These are phyloP conservation scores for Penicillium nordicum DNA, from an alignment of 2,329 filamentous ascomycete species.

Conservation along the genomic window DNA sequence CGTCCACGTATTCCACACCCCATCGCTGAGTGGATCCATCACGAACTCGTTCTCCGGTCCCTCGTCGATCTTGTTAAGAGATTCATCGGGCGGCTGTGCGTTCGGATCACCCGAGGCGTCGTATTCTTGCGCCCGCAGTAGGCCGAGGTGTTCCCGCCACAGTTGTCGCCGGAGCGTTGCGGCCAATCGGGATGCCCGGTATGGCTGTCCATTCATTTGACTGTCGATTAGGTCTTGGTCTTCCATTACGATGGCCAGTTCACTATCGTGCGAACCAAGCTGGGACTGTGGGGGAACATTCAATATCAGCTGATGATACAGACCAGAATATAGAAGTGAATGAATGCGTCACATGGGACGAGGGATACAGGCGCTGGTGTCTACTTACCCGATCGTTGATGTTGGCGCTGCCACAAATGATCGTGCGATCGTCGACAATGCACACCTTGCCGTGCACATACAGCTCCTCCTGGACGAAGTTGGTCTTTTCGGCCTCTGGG, in stretches of 20 bases:
- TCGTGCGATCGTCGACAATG: constrained; percentile 76
- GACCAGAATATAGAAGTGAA: not conserved
- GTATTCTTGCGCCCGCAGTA: constrained; percentile 68
- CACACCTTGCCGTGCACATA: constrained; percentile 88
- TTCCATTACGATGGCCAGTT: constrained; percentile 86
- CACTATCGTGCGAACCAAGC: constrained; percentile 78
- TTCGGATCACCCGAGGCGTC: constrained; percentile 68
- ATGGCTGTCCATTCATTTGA: constrained; percentile 69
- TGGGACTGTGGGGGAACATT: constrained; percentile 58
- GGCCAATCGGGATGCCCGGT: constrained; percentile 70
- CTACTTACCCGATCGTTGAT: constrained; percentile 58
- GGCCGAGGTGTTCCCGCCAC: constrained; percentile 86
- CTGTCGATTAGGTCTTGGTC: constrained; percentile 68
- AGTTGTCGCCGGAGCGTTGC: constrained; percentile 77
- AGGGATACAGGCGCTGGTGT: not conserved
- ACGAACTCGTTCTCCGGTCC: constrained; percentile 66
- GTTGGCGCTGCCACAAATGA: constrained; percentile 75
- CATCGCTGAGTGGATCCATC: constrained; percentile 65
- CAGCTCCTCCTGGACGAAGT: constrained; percentile 93
- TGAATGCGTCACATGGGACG: not conserved
- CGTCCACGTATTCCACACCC: constrained; percentile 71
- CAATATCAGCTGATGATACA: constrained; percentile 8
- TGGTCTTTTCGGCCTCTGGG: constrained; percentile 71
- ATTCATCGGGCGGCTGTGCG: constrained; percentile 68
- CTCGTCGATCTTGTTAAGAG: constrained; percentile 71